Base-by-base conservation (phyloP, 208 protist species). In the Leishmania lainsoni region DNA sequence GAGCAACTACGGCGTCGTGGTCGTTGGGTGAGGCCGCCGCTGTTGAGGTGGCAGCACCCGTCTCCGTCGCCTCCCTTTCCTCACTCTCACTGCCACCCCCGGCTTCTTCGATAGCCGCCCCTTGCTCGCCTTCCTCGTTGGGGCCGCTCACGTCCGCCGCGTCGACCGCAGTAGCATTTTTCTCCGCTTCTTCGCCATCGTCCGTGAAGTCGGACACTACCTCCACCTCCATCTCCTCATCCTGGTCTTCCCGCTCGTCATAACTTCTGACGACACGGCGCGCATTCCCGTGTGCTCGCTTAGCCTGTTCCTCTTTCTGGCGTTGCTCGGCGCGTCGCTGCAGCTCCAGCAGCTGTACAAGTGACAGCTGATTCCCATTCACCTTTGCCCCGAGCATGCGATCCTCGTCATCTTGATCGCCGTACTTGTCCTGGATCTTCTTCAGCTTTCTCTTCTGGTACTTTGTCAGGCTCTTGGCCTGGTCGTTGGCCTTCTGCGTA, bases 381-480 rank as follows among this genome's bases (percentile, higher is more conserved):
- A 96, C 78, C 68, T 89, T 69, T 42, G 90, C 90, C 12, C 88
- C 93, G 3, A 76, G 75, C 42, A 79, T 65, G 29, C 89, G 81
- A 73, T 95, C 93, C 72, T 96, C 93, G 5, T 95, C 93, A 76
- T 96, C 93, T 75, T 96, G 93, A 58, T 96, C 93, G 16, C 87
- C 90, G 82, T 96, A 96, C 85, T 96, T 96, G 69, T 76, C 81
- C 45, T 88, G 76, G 26, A 96, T 95, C 76, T 91, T 91, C 74
- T 93, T 89, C n/a, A 96, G 86, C 83, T 96, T 96, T 76, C 85
- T 86, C 71, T 83, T 78, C 68, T 96, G 88, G 32, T 93, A 81
- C 52, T 91, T 91, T 51, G 90, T 95, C 10, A 94, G 75, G 17
- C 79, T 56, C 49, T 78, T 82, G 56, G 39, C 58, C 29, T 75